These are phyloP conservation scores for Neonectria neomacrospora DNA, from an alignment of 2,329 filamentous ascomycete species.

Conservation along the genomic window DNA sequence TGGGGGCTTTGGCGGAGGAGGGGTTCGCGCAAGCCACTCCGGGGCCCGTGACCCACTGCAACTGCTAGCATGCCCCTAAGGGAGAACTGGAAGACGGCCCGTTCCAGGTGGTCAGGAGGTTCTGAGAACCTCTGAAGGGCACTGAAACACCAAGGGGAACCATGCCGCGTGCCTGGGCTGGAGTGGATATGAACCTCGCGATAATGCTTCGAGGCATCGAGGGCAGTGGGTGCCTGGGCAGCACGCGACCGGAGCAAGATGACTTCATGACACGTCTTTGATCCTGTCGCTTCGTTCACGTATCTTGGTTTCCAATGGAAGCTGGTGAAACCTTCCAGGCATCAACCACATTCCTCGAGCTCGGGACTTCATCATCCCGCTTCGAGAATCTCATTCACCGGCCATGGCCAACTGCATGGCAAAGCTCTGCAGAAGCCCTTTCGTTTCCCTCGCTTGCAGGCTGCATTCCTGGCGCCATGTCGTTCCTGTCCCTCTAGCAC, in stretches of 20 bases:
- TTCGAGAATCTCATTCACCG: slow-evolving; percentile 21
- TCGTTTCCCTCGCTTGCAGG: slow-evolving; percentile 15
- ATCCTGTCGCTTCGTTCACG: too few relatives aligned
- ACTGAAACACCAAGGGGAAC: not conserved
- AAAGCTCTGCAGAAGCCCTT: slow-evolving; percentile 20
- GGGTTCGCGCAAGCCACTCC: slow-evolving; percentile 14
- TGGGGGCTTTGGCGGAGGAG: not conserved
- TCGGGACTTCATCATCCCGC: not conserved
- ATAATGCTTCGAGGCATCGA: not conserved
- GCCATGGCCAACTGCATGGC: slow-evolving; percentile 16
- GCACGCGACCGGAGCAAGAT: not conserved
- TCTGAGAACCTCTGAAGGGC: slow-evolving; percentile 6
- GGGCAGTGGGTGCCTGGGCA: not conserved
- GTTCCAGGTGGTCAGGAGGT: slow-evolving; percentile 1
- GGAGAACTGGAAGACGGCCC: not conserved
- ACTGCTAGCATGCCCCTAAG: slow-evolving; percentile 6
- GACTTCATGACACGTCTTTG: not conserved
- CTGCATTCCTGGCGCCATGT: slow-evolving; percentile 16
- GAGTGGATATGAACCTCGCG: not conserved
- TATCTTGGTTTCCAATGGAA: not conserved
- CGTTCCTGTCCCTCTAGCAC: not conserved
- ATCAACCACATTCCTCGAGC: not conserved
- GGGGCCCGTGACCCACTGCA: slow-evolving; percentile 20
- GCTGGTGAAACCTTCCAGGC: too few relatives aligned
- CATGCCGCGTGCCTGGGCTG: not conserved